Conservation (phyloP, 2,329 filamentous ascomycete species). For the Diaporthe ampelina region DNA sequence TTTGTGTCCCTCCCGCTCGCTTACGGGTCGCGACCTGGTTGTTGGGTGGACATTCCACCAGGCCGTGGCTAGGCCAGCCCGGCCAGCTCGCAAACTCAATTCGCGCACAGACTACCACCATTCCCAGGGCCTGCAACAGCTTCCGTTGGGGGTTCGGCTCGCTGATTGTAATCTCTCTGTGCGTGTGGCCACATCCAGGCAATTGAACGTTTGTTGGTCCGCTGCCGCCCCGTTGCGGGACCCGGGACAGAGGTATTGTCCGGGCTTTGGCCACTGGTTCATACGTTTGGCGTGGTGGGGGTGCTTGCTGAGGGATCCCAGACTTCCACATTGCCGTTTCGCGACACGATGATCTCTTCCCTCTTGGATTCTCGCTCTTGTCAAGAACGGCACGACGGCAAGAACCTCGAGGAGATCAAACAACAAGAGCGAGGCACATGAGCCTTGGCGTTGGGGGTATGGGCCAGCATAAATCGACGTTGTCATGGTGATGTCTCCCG, state of each 20-base stretch:
- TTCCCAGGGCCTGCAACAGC: constrained; percentile 22
- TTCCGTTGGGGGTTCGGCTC: constrained; percentile 22
- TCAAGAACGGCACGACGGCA: constrained; percentile 19
- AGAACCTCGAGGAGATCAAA: constrained; percentile 32
- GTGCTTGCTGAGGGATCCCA: constrained; percentile 13
- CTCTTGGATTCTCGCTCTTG: neutral
- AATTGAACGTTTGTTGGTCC: constrained; percentile 13
- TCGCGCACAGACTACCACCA: constrained; percentile 31
- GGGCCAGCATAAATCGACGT: constrained; percentile 21
- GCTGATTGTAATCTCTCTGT: neutral
- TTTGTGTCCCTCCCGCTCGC: constrained; percentile 31
- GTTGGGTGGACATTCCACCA: constrained; percentile 26
- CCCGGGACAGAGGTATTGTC: constrained; percentile 2
- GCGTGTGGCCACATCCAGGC: constrained; percentile 1
- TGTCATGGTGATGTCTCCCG: constrained; percentile 36
- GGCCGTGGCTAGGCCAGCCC: neutral
- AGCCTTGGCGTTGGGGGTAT: constrained; percentile 23
- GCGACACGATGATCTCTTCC: neutral
- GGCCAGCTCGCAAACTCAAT: constrained; percentile 30
- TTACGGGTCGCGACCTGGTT: constrained; percentile 27
- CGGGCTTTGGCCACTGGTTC: constrained; percentile 24
- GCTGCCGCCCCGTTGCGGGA: neutral
- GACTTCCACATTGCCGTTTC: constrained; percentile 17
- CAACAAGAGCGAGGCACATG: constrained; percentile 12
- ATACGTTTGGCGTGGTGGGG: constrained; percentile 10